Evolutionary conservation across 2,329 filamentous ascomycete species (phyloP).

Genomic region (Sphaerulina musiva): DNA sequence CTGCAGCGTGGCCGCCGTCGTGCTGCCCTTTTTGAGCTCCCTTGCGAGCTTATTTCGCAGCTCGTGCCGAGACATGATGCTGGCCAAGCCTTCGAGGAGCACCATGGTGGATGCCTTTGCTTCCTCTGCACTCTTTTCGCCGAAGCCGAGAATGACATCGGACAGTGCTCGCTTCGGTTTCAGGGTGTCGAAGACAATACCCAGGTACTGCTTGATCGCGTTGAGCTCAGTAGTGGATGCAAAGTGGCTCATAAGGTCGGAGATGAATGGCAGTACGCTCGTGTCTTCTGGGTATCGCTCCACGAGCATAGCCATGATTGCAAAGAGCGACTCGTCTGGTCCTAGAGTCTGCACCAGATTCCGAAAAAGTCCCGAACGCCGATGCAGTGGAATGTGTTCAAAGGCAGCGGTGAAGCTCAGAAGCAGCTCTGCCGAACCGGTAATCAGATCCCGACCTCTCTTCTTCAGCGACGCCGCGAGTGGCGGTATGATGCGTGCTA

Average conservation of each 20-base stretch:
- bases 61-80: constrained; percentile 26
- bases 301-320: constrained; percentile 80
- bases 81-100: constrained; percentile 37
- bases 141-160: constrained; percentile 61
- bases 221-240: constrained; percentile 65
- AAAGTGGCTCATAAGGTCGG: constrained; percentile 67
- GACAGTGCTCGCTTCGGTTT: constrained; percentile 69
- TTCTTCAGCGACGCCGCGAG: constrained; percentile 78
- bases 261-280: constrained; percentile 66
- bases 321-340: constrained; percentile 78
- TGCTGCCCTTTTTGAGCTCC: constrained; percentile 23
- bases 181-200: constrained; percentile 68
- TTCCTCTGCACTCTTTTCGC: constrained; percentile 38
- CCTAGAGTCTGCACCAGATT: constrained; percentile 81
- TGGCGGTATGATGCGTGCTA: constrained; percentile 87
- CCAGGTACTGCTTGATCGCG: constrained; percentile 67
- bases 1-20: constrained; percentile 23
- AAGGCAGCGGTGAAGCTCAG: constrained; percentile 94
- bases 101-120: constrained; percentile 33
- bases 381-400: constrained; percentile 86
- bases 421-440: constrained; percentile 81
- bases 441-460: constrained; percentile 68
- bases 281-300: constrained; percentile 78
- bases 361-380: constrained; percentile 73
- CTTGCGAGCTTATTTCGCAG: constrained; percentile 27